These are phyloP conservation scores for Pythium monospermum DNA, from an alignment of 352 stramenopile genomes.

Conservation along the genomic window DNA sequence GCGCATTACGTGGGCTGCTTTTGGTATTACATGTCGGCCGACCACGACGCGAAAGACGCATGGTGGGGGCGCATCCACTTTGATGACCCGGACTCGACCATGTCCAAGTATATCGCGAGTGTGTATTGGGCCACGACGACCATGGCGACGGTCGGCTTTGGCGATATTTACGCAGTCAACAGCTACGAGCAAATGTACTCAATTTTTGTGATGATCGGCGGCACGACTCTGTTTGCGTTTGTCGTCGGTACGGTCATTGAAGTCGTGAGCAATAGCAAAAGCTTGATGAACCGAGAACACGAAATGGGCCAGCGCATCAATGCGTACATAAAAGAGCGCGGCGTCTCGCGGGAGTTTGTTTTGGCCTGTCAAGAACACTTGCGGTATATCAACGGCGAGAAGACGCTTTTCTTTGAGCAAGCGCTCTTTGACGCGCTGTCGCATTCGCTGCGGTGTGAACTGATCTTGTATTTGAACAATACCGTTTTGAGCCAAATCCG, in stretches of 20 bases:
- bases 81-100: conserved; percentile 42
- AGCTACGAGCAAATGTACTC: conserved; percentile 65
- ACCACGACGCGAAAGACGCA: conserved; percentile 29
- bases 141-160: conserved; percentile 85
- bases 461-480: conserved; percentile 62
- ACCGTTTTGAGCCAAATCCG: conserved; percentile 54
- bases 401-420: conserved; percentile 63
- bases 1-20: conserved; percentile 80
- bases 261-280: conserved; percentile 76
- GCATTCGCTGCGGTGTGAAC: conserved; percentile 57
- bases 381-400: conserved; percentile 61
- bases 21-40: conserved; percentile 76
- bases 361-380: conserved; percentile 71
- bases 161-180: conserved; percentile 76
- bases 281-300: conserved; percentile 65
- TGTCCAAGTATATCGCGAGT: conserved; percentile 75
- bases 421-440: conserved; percentile 60
- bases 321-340: conserved; percentile 76
- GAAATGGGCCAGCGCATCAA: conserved; percentile 67
- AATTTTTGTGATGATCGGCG: conserved; percentile 79
- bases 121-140: conserved; percentile 85
- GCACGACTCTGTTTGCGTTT: conserved; percentile 78
- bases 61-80: conserved; percentile 61
- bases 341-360: conserved; percentile 63
- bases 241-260: conserved; percentile 80